Conservation (phyloP, 805 yeast genomes). For the Candida anglica region DNA sequence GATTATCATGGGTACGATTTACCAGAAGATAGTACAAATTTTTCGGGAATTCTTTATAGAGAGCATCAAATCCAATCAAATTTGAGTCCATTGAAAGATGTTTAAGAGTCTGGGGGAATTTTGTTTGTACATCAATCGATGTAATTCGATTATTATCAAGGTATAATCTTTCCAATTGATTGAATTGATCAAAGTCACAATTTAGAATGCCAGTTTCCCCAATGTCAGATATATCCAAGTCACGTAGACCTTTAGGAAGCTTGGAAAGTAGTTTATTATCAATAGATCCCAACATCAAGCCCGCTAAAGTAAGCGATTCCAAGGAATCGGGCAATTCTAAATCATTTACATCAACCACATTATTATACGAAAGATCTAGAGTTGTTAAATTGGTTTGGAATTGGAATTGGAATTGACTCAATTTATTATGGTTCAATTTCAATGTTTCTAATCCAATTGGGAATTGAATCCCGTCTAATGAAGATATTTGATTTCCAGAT, state of each 20-base stretch:
- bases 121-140: neutral
- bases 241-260: neutral
- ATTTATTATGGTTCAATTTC: constrained; percentile 1
- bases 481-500: constrained; percentile 12
- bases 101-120: neutral
- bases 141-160: neutral
- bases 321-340: no score
- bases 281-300: neutral
- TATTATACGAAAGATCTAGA: constrained; percentile 1
- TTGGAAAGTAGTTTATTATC: neutral
- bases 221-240: constrained; percentile 1
- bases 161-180: neutral
- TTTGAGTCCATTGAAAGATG: neutral
- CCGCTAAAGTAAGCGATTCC: no score
- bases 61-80: no score
- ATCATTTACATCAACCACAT: no score
- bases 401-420: neutral
- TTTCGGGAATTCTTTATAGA: no score
- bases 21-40: no score
- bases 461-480: no score
- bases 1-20: no score
- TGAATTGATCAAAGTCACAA: neutral
- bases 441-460: constrained; percentile 10
- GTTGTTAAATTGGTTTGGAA: constrained; percentile 3
- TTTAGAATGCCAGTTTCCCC: neutral